Percentiles rank a stretch among this genome's conserved stretches.
Conservation (phyloP, 1,139 yeast genomes). For the Lodderomyces theae region DNA sequence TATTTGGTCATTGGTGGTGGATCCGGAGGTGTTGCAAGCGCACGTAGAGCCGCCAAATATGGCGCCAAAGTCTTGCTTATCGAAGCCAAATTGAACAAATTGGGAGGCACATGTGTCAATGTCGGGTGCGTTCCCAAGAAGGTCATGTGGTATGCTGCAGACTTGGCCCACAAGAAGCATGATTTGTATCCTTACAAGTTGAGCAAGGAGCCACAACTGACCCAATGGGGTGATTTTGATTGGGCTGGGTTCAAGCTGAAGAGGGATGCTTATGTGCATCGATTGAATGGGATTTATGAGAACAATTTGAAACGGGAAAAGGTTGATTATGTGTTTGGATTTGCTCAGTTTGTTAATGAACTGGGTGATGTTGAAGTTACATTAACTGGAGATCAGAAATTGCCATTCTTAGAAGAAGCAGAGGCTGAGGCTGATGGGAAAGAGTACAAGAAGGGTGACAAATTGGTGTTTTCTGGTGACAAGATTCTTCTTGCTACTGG, state of each 20-base stretch:
- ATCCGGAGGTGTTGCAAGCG: conserved; percentile 98
- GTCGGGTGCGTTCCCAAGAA: conserved; percentile 99
- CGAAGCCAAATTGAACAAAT: conserved; percentile 62
- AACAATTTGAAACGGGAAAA: conserved; percentile 83
- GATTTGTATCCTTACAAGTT: conserved; percentile 85
- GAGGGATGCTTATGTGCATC: conserved; percentile 84
- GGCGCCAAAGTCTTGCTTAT: conserved; percentile 86
- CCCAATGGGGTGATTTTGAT: conserved; percentile 59
- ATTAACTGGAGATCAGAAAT: conserved; percentile 41
- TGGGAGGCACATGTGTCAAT: conserved; percentile 99
- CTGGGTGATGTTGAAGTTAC: conserved; percentile 79
- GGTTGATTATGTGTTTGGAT: conserved; percentile 85
- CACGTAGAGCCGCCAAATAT: conserved; percentile 91
- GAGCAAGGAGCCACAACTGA: conserved; percentile 39
- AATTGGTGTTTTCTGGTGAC: conserved; percentile 70
- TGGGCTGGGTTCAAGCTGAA: conserved; percentile 80
- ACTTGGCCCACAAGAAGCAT: conserved; percentile 69
- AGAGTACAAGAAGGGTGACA: conserved; percentile 43
- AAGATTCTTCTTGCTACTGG: conserved; percentile 90
- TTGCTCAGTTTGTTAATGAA: conserved; percentile 65
- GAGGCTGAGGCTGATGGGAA: no score
- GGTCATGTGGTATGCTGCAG: conserved; percentile 98
- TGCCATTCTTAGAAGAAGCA: conserved; percentile 32
- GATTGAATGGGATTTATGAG: conserved; percentile 92
- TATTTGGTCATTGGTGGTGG: conserved; percentile 98